phyloP scores from a whole-genome alignment of 345 rosid species.

The Eucalyptus fibrosa region DNA sequence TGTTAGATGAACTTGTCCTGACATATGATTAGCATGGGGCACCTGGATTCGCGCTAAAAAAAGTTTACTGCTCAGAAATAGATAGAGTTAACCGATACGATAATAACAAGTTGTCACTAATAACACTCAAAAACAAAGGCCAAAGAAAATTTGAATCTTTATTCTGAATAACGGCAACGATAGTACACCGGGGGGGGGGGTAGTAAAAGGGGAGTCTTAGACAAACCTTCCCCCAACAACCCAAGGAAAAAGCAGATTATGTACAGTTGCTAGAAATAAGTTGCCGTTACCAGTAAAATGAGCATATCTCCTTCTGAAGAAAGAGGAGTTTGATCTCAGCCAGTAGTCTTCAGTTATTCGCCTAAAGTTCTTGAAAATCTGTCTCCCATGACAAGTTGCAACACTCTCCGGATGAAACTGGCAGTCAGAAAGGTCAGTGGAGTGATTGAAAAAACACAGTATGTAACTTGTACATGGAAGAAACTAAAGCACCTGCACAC shows the following conservation, averaged over 20 bases:
- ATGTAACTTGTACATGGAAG: not conserved
- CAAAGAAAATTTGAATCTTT: not conserved
- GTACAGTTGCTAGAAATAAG: not conserved
- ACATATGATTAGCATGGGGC: constrained; percentile 20
- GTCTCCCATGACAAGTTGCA: constrained; percentile 73
- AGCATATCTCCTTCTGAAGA: constrained; percentile 12
- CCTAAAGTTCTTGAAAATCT: constrained; percentile 70
- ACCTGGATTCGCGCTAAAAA: constrained; percentile 78
- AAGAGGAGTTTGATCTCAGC: constrained; percentile 27
- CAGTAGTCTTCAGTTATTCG: constrained; percentile 67
- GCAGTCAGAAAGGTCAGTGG: constrained; percentile 5
- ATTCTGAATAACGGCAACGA: not conserved
- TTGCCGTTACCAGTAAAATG: constrained; percentile 37
- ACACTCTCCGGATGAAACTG: constrained; percentile 99
- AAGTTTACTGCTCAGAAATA: constrained; percentile 43
- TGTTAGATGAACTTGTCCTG: constrained; percentile 25
- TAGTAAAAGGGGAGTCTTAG: not conserved
- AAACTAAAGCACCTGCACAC: constrained; percentile 58
- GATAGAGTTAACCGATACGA: not conserved
- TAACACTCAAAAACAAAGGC: not conserved
- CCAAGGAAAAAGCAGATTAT: not conserved
- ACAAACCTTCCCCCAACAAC: not conserved
- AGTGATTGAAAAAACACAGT: not conserved
- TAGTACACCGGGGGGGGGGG: not conserved
- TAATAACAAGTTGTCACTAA: not conserved